Percentiles rank a stretch among this genome's conserved stretches.
Evolutionary conservation across 768 basidiomycete species (phyloP).

Genomic region (Ramaria sp.): DNA sequence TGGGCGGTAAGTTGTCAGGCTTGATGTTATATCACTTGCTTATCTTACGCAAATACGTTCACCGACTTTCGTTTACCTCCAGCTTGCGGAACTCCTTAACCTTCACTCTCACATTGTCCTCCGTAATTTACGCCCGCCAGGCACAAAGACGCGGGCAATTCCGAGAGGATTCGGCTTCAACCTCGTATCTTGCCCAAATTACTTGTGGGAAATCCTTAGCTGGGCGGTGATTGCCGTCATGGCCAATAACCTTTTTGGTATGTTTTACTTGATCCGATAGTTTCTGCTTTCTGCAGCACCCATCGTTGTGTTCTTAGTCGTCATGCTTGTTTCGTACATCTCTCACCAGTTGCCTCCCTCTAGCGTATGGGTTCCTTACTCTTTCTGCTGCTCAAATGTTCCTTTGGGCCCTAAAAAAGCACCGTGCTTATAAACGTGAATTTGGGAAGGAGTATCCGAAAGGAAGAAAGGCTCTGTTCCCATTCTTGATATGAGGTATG

Average conservation of each 20-base stretch:
- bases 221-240: conserved; percentile 66
- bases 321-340: not conserved
- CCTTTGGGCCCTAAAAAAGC: conserved; percentile 87
- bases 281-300: not conserved
- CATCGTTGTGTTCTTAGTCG: not conserved
- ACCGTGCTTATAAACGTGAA: conserved; percentile 81
- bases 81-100: conserved; percentile 86
- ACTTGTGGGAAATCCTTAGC: conserved; percentile 77
- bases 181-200: conserved; percentile 84
- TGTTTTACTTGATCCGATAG: conserved; percentile 18
- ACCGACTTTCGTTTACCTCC: conserved; percentile 2
- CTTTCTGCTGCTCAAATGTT: conserved; percentile 61
- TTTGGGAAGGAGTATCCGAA: conserved; percentile 80
- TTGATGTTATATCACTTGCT: not conserved
- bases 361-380: conserved; percentile 55
- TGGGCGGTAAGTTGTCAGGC: conserved; percentile 56
- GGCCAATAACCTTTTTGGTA: conserved; percentile 70
- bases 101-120: conserved; percentile 72
- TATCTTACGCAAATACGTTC: not conserved
- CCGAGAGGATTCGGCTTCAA: conserved; percentile 91
- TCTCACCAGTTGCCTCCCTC: not conserved
- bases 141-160: conserved; percentile 69
- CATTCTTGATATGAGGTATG: conserved; percentile 42
- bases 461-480: conserved; percentile 67
- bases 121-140: conserved; percentile 72